Conservation (phyloP, 805 yeast species). For the Jamesozyma spencerorum region DNA sequence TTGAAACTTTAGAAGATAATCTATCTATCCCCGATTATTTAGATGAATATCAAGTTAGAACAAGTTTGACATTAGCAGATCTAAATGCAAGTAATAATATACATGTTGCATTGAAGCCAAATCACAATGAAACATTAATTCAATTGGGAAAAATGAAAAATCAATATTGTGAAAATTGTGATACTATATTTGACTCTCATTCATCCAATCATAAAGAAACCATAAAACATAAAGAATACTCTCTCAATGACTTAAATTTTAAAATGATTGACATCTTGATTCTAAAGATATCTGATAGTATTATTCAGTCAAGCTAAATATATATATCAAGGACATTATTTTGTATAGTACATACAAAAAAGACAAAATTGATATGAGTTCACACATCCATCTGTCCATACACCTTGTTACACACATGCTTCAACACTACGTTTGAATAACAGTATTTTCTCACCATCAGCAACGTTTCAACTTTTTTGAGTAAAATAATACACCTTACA, state of each 20-base stretch:
- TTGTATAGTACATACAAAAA: too few species aligned
- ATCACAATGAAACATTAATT: neutral
- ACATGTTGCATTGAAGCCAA: neutral
- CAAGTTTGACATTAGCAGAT: neutral
- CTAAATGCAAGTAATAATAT: neutral
- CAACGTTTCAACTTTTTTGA: too few species aligned
- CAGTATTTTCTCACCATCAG: too few species aligned
- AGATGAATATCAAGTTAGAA: neutral
- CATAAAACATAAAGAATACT: conserved; percentile 67
- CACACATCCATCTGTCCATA: too few species aligned
- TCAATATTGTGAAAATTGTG: conserved; percentile 80
- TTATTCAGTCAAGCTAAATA: too few species aligned
- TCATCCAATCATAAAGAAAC: conserved; percentile 65
- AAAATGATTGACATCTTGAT: conserved; percentile 66
- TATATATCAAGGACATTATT: too few species aligned
- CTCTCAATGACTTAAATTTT: conserved; percentile 60
- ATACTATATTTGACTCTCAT: conserved; percentile 61
- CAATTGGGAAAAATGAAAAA: neutral
- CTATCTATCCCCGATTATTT: neutral
- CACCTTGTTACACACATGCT: too few species aligned
- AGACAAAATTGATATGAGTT: too few species aligned
- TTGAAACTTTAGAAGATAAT: neutral
- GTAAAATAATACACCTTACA: too few species aligned
- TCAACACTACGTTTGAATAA: too few species aligned
- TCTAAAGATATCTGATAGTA: neutral